Conservation (phyloP, 2,329 filamentous ascomycete genomes). For the Pestalotiopsis sp. region DNA sequence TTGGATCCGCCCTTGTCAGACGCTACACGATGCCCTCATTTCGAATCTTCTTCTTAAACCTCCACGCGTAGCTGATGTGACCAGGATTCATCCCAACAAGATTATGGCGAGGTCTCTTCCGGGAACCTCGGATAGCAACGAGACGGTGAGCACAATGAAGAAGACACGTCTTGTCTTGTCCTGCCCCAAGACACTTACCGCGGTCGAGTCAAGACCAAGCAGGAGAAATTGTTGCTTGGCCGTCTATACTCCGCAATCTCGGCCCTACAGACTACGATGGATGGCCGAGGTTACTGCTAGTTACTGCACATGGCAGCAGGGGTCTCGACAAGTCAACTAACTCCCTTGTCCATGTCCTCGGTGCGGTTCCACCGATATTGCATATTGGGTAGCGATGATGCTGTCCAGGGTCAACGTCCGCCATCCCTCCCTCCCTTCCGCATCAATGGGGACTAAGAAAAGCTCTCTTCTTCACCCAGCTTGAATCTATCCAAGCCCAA, state of each 20-base stretch:
- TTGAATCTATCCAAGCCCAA: background rate
- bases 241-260: background rate
- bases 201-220: background rate
- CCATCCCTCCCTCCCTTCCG: background rate
- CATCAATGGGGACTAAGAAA: background rate
- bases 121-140: too few species aligned
- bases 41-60: background rate
- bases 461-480: background rate
- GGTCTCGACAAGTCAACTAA: background rate
- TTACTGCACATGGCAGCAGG: conserved; percentile 10
- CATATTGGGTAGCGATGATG: background rate
- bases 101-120: background rate
- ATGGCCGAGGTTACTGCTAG: background rate
- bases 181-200: background rate
- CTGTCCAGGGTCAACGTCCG: background rate
- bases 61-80: background rate
- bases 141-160: background rate
- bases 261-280: background rate
- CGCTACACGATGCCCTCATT: background rate
- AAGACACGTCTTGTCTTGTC: background rate
- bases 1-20: background rate
- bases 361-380: conserved; percentile 3
- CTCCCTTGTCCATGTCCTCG: conserved; percentile 7
- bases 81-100: background rate
- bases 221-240: background rate